phyloP scores from a whole-genome alignment of 1,139 yeast genomes.

The Debaryomyces udenii region DNA sequence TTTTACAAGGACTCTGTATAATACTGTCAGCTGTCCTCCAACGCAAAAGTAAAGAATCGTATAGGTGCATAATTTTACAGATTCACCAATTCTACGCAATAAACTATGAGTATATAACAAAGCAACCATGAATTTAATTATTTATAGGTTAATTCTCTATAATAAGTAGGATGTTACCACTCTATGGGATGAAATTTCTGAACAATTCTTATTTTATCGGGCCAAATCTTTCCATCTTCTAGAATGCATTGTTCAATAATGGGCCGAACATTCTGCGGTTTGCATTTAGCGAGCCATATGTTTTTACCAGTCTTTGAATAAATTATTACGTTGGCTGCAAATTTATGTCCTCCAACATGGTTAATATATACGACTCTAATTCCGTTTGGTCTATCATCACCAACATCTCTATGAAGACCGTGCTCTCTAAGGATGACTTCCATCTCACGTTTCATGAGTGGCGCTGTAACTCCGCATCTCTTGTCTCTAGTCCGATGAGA shows the following conservation, averaged over 20 bases:
- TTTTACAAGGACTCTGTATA: no score
- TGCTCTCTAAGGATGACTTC: constrained; percentile 71
- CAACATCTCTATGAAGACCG: constrained; percentile 71
- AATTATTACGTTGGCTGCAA: constrained; percentile 82
- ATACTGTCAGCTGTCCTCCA: no score
- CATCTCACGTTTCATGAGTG: constrained; percentile 81
- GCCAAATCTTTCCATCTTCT: constrained; percentile 68
- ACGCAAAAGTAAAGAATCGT: no score
- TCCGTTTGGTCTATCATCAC: constrained; percentile 76
- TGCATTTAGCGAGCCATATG: constrained; percentile 86
- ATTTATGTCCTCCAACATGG: constrained; percentile 96
- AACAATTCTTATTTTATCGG: constrained; percentile 66
- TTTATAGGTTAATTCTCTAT: constrained; percentile 1
- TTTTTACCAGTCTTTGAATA: constrained; percentile 71
- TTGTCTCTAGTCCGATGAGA: constrained; percentile 92
- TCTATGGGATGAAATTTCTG: constrained; percentile 54
- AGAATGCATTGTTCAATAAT: constrained; percentile 75
- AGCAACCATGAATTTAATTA: no score
- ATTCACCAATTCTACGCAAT: no score
- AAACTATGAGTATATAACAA: no score
- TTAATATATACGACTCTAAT: constrained; percentile 69
- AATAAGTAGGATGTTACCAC: constrained; percentile 43
- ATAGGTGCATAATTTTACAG: no score
- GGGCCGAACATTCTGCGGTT: constrained; percentile 73
- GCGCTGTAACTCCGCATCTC: constrained; percentile 92